These are phyloP conservation scores for Populus tomentosa DNA, from an alignment of 441 rosid species.

Conservation along the genomic window DNA sequence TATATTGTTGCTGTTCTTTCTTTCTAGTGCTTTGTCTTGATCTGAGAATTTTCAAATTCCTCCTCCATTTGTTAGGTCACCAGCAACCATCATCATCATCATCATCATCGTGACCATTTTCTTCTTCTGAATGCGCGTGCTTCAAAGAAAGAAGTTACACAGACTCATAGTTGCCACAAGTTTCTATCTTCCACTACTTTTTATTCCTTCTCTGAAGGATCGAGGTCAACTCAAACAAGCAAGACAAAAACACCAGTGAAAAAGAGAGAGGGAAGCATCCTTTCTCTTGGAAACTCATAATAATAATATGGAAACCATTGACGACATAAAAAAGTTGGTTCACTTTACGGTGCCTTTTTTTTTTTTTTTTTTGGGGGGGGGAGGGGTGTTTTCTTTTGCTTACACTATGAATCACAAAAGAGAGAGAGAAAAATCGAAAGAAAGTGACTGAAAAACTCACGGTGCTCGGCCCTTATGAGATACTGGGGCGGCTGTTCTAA, in stretches of 20 bases:
- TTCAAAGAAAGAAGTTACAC: slow-evolving; percentile 13
- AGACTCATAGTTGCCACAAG: background rate
- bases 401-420: background rate
- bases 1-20: too few species aligned
- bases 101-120: background rate
- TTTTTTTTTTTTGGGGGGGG: too few species aligned
- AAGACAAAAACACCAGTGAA: background rate
- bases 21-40: background rate
- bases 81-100: too few species aligned
- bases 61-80: slow-evolving; percentile 22
- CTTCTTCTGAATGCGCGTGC: slow-evolving; percentile 42
- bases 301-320: too few species aligned
- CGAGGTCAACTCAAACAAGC: slow-evolving; percentile 13
- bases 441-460: slow-evolving; percentile 24
- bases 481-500: too few species aligned
- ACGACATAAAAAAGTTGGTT: slow-evolving; percentile 18
- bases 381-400: background rate
- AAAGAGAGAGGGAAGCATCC: background rate
- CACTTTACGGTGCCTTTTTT: slow-evolving; percentile 12
- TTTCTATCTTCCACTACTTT: slow-evolving; percentile 1
- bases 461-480: slow-evolving; percentile 7
- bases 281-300: background rate
- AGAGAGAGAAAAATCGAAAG: background rate
- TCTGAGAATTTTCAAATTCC: background rate
- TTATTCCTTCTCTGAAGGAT: background rate